These are phyloP conservation scores for Cystobasidium slooffiae DNA, from an alignment of 1,284 basidiomycete species.

Conservation along the genomic window DNA sequence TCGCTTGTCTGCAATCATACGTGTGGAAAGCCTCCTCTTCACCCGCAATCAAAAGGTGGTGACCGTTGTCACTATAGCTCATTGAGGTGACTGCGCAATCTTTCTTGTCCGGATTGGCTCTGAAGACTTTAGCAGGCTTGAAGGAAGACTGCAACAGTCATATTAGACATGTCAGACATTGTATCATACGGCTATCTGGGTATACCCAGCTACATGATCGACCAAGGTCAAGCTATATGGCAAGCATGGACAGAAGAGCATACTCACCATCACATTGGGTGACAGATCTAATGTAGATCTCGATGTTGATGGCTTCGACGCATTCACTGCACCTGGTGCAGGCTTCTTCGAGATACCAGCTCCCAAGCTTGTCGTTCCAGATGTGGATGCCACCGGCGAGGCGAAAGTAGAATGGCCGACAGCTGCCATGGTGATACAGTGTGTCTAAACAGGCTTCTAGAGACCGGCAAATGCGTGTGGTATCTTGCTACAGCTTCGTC, in stretches of 20 bases:
- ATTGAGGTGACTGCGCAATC: constrained; percentile 70
- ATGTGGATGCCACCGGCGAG: constrained; percentile 33
- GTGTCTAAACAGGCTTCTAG: no score
- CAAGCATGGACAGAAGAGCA: not conserved
- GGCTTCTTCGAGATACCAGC: constrained; percentile 10
- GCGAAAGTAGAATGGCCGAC: constrained; percentile 10
- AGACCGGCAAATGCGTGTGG: no score
- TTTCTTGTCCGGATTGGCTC: constrained; percentile 68
- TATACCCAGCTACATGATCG: not conserved
- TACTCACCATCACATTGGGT: constrained; percentile 41
- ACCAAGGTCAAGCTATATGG: not conserved
- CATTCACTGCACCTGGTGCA: not conserved
- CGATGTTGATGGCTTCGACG: constrained; percentile 1
- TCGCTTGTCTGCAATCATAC: constrained; percentile 86
- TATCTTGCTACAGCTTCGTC: not conserved
- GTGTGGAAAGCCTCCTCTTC: constrained; percentile 91
- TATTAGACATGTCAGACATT: no score
- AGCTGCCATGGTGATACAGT: not conserved
- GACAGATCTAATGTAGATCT: constrained; percentile 19
- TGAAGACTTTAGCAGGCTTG: constrained; percentile 88
- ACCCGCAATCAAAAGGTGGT: constrained; percentile 80
- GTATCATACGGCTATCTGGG: no score
- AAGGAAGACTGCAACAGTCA: constrained; percentile 56
- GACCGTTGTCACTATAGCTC: constrained; percentile 87
- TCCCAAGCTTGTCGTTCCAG: constrained; percentile 16